A percentile compares a stretch with the other conserved stretches of the same genome.
These are phyloP conservation scores for Mycosarcoma mackinlayi DNA, from an alignment of 1,284 basidiomycete genomes.

Conservation along the genomic window DNA sequence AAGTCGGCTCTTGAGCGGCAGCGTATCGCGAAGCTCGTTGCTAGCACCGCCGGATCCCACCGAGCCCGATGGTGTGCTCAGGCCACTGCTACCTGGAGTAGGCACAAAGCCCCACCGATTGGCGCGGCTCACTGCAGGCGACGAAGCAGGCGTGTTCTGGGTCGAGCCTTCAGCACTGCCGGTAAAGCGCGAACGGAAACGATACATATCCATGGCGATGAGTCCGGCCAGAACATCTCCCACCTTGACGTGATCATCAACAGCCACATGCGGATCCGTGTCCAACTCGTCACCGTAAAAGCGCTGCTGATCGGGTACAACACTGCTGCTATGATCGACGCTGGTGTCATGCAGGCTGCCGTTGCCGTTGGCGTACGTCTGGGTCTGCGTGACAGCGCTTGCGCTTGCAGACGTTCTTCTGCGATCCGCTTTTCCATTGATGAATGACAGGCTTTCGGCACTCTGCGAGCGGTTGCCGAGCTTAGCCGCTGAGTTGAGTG, in stretches of 20 bases:
- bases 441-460: slow-evolving; percentile 50
- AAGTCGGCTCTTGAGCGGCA: slow-evolving; percentile 90
- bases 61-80: slow-evolving; percentile 38
- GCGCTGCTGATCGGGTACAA: slow-evolving; percentile 16
- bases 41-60: slow-evolving; percentile 17
- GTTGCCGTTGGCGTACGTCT: slow-evolving; percentile 25
- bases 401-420: slow-evolving; percentile 22
- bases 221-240: slow-evolving; percentile 57
- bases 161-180: slow-evolving; percentile 33
- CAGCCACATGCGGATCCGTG: slow-evolving; percentile 30
- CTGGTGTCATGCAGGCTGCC: slow-evolving; percentile 14
- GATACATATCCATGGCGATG: slow-evolving; percentile 64
- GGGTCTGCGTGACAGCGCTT: not conserved
- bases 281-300: slow-evolving; percentile 37
- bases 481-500: slow-evolving; percentile 22
- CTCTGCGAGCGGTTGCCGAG: slow-evolving; percentile 55
- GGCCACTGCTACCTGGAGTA: slow-evolving; percentile 33
- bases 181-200: slow-evolving; percentile 50
- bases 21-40: slow-evolving; percentile 68
- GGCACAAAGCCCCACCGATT: slow-evolving; percentile 38
- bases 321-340: slow-evolving; percentile 5
- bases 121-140: slow-evolving; percentile 43
- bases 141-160: slow-evolving; percentile 49
- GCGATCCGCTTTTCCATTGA: slow-evolving; percentile 37
- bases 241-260: slow-evolving; percentile 51